Evolutionary conservation across 139 green algal species (phyloP), one percentile per base, ranked within the genome.

Genomic region (Closterium sp.): DNA sequence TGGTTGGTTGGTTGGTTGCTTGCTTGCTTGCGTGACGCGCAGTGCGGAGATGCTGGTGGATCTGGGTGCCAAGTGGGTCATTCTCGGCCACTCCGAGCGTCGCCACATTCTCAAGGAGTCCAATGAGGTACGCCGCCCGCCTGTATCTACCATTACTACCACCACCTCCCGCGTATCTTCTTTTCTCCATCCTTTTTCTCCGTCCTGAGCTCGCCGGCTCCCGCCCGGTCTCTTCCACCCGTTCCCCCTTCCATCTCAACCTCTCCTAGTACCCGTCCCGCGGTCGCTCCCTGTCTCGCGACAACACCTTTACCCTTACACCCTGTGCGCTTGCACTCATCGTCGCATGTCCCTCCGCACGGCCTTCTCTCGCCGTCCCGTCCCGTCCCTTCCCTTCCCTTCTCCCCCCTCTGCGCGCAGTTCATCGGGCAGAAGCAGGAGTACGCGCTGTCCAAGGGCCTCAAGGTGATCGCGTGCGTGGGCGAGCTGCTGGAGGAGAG

Each of bases 31-130:
- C 0, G 13, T 50, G 1, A 13, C 62, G 28, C 24, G 22, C 86
- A 93, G 90, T 85, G 94, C 94, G 27, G 91, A 95, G 88, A 96
- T 96, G 95, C 93, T 97, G 84, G 86, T 45, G 27, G 96, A 97
- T 91, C 89, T 96, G 42, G 93, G 91, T 86, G 94, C 98, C 24
- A 91, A 95, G 6, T 99, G 98, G 98, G 97, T 99, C 1, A 98
- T 99, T 91, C 96, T 98, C n/a, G 98, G 98, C 9, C 98, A 99
- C 95, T 97, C 95, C 21, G 98, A 99, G 96, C 95, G 98, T 24
- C 95, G 98, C 31, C 87, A 95, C 0, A 93, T 99, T 21, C 96
- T 96, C 88, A 95, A 96, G 32, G 98, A 99, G 96, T 70, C 89
- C n/a, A 93, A 91, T 17, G 88, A 93, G 91, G 91, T 93, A 34